phyloP scores from a whole-genome alignment of 192 early-diverging fungal genomes.

The Linnemannia schmuckeri region DNA sequence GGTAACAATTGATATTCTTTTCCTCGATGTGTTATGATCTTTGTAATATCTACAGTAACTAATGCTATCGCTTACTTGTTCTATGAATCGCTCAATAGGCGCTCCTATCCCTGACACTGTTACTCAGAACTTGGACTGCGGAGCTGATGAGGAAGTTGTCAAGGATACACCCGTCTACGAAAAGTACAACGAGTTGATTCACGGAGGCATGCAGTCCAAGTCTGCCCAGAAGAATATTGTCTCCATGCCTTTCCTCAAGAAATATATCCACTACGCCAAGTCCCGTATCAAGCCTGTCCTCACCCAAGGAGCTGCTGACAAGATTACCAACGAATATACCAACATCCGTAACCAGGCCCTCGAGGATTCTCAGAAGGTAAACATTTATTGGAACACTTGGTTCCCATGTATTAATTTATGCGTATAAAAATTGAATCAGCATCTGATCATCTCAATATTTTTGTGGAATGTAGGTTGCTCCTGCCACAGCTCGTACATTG shows the following conservation, averaged over 20 bases:
- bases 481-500: constrained; percentile 98
- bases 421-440: neutral
- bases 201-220: constrained; percentile 74
- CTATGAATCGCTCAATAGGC: constrained; percentile 32
- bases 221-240: constrained; percentile 65
- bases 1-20: constrained; percentile 60
- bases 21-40: neutral
- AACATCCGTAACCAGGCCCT: constrained; percentile 85
- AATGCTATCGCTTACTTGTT: neutral
- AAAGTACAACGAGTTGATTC: constrained; percentile 87
- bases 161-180: constrained; percentile 83
- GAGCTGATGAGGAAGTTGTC: constrained; percentile 63
- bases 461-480: constrained; percentile 75
- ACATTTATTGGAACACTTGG: neutral
- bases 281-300: constrained; percentile 87
- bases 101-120: constrained; percentile 62
- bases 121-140: constrained; percentile 61
- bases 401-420: neutral
- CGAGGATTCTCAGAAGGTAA: constrained; percentile 75
- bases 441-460: neutral
- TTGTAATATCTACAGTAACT: neutral
- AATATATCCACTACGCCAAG: constrained; percentile 96
- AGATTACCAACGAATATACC: constrained; percentile 84
- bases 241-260: constrained; percentile 91
- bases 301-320: constrained; percentile 84